Conservation (phyloP, 2,329 filamentous ascomycete species). For the Alternaria conjuncta region DNA sequence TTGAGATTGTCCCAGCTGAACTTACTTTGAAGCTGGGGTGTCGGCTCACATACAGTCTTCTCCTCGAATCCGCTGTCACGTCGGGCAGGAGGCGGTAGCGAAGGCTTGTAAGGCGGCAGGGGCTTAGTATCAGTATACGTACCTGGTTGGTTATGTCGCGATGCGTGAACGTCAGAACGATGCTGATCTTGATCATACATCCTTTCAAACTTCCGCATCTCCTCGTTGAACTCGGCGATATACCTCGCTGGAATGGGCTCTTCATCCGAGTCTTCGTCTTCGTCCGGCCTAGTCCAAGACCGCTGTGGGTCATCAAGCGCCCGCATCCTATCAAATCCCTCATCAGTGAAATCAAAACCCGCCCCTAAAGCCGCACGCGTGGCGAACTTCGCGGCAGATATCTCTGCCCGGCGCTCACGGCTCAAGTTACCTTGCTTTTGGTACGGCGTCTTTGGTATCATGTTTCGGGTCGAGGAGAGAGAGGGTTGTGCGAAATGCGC, state of each 20-base stretch:
- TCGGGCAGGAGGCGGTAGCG: background rate
- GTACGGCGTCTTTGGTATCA: background rate
- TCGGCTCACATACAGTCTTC: background rate
- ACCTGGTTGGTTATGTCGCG: background rate
- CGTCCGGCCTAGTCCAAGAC: background rate
- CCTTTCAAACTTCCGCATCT: slow-evolving; percentile 19
- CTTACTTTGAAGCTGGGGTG: background rate
- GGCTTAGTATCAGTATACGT: background rate
- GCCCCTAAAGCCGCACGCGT: slow-evolving; percentile 19
- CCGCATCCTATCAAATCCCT: background rate
- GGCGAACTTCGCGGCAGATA: slow-evolving; percentile 16
- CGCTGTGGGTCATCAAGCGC: background rate
- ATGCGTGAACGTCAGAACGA: background rate
- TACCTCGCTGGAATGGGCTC: slow-evolving; percentile 17
- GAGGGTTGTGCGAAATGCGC: slow-evolving; percentile 1
- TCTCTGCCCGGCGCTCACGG: slow-evolving; percentile 1
- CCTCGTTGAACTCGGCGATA: slow-evolving; percentile 20
- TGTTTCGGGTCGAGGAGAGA: background rate
- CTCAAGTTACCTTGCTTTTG: background rate
- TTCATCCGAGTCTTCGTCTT: background rate
- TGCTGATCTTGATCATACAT: background rate
- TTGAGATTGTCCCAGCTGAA: background rate
- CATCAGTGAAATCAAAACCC: slow-evolving; percentile 14
- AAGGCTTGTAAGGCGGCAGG: background rate
- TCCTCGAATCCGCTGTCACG: background rate